Conservation (phyloP, 805 yeast species). For the Myxozyma melibiosi region DNA sequence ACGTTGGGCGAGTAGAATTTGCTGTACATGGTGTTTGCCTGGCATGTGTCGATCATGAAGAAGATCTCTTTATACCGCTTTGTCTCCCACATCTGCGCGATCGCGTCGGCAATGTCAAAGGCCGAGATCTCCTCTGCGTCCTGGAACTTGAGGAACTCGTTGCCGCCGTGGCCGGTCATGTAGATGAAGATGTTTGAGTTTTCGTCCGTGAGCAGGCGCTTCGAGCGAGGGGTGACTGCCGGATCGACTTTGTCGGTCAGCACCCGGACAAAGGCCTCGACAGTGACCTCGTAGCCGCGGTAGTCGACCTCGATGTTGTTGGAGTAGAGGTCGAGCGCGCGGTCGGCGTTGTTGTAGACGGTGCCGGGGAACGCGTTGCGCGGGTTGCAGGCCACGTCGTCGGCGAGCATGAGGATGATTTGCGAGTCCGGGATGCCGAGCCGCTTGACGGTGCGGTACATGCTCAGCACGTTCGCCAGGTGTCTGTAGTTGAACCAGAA, state of each 20-base stretch:
- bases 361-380: constrained; percentile 95
- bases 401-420: constrained; percentile 92
- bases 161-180: constrained; percentile 98
- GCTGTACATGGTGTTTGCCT: constrained; percentile 97
- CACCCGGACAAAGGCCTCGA: constrained; percentile 89
- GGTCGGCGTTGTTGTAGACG: constrained; percentile 90
- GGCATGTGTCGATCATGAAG: constrained; percentile 98
- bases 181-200: constrained; percentile 91
- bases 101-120: constrained; percentile 94
- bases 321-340: constrained; percentile 90
- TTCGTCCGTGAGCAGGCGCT: constrained; percentile 88
- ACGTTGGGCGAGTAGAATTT: constrained; percentile 90
- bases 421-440: constrained; percentile 98
- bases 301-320: constrained; percentile 95
- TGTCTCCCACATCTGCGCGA: constrained; percentile 95
- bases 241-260: constrained; percentile 95
- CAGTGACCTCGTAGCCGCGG: constrained; percentile 97
- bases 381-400: constrained; percentile 96
- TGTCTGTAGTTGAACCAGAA: constrained; percentile 99
- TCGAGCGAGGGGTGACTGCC: constrained; percentile 83
- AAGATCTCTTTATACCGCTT: constrained; percentile 91
- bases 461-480: constrained; percentile 92
- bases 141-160: constrained; percentile 94
- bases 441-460: constrained; percentile 94
- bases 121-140: constrained; percentile 98